Conservation (phyloP, 306 rosid species). For the Cucurbita pepo region DNA sequence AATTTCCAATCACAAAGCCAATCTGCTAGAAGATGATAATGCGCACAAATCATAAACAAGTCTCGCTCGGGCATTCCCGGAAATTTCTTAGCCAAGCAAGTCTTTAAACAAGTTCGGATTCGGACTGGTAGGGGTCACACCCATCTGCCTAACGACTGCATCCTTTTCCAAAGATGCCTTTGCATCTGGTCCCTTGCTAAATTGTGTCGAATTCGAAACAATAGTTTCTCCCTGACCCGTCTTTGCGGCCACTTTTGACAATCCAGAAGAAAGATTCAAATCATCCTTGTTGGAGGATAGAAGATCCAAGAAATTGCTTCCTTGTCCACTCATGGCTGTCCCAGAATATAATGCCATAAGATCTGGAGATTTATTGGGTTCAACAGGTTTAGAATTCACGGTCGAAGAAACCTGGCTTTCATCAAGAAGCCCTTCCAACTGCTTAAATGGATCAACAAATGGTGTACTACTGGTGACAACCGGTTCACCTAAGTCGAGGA, state of each 20-base stretch:
- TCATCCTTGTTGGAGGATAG: slow-evolving; percentile 20
- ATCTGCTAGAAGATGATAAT: slow-evolving; percentile 8
- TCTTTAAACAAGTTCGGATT: slow-evolving; percentile 68
- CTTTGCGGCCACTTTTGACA: slow-evolving; percentile 12
- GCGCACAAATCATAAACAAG: slow-evolving; percentile 1
- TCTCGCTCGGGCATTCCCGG: background rate
- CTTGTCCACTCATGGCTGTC: slow-evolving; percentile 23
- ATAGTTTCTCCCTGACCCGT: slow-evolving; percentile 19
- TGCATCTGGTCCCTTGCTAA: slow-evolving; percentile 36
- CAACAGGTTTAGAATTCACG: slow-evolving; percentile 16
- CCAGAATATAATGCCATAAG: slow-evolving; percentile 32
- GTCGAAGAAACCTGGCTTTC: slow-evolving; percentile 20
- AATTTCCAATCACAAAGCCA: slow-evolving; percentile 1
- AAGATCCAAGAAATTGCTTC: slow-evolving; percentile 20
- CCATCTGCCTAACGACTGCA: slow-evolving; percentile 80
- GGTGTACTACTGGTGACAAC: slow-evolving; percentile 21
- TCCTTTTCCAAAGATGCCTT: slow-evolving; percentile 53
- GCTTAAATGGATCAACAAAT: slow-evolving; percentile 48
- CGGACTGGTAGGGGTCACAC: slow-evolving; percentile 64
- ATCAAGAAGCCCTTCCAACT: slow-evolving; percentile 71
- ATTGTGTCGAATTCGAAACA: slow-evolving; percentile 16
- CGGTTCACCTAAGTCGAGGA: slow-evolving; percentile 66
- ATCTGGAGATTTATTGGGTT: slow-evolving; percentile 29
- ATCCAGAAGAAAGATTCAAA: slow-evolving; percentile 28
- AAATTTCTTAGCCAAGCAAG: slow-evolving; percentile 39